Evolutionary conservation across 805 yeast species (phyloP), one percentile per base, ranked within the genome.

Genomic region (Yamadazyma kitorensis): DNA sequence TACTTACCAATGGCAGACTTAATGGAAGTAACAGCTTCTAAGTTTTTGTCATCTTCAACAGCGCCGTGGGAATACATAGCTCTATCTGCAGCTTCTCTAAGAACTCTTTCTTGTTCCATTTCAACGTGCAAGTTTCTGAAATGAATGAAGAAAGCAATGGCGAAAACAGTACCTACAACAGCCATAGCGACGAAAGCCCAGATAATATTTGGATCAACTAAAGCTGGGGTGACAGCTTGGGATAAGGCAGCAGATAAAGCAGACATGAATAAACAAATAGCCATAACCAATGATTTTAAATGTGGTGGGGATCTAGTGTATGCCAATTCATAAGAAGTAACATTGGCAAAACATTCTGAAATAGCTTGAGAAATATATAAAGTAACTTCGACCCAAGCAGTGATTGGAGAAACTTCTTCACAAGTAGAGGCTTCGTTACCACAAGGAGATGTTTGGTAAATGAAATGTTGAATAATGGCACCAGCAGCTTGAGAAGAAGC

Each of bases 301-400:
- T 63, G 57, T 6, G 60, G 67, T 20, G 80, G 77, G 5, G 78
- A 59, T 48, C 72, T 58, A 3, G 76, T 64, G 51, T 74, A 75
- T 0, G 80, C 79, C 37, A 74, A 55, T 50, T 74, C 78, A 45
- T 73, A 74, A 21, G 70, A 76, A 10, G 78, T 72, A 18, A 68
- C 65, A 34, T 54, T 64, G 9, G 76, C 70, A 45, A 72, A 74
- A 51, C 78, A 72, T 49, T 75, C 80, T 31, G 77, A 73, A 7
- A 64, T 59, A 13, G 79, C 80, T 36, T 43, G 43, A 7, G 23
- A n/a, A 16, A 31, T 12, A 22, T 10, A 38, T 17, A 44, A 44
- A 13, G 31, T 17, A 20, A 40, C 35, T 32, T 37, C 43, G 14
- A 44, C 45, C 48, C 40, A 37, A 25, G 40, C 40, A 6, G 37